Evolutionary conservation across 2,329 filamentous ascomycete genomes (phyloP), one percentile per base, ranked within the genome.

Genomic region (Myriosclerotinia scirpicola): DNA sequence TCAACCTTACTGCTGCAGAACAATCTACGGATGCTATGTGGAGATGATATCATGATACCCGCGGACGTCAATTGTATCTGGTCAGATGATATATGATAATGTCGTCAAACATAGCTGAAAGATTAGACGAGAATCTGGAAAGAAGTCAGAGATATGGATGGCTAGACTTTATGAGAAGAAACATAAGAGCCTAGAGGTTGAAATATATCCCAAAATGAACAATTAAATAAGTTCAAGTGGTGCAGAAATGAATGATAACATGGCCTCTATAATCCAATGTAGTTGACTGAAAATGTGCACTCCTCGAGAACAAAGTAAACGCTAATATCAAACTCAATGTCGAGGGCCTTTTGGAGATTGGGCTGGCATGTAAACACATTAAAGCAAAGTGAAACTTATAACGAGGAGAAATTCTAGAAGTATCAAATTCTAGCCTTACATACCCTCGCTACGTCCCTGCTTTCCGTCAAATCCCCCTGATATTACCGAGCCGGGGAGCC

Each of bases 21-120:
- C 12, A 40, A 38, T 50, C n/a, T n/a, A 38, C 22, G 34, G 14
- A 52, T 38, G 44, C 38, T 26, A 30, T 40, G 9, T 50, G 34
- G n/a, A 38, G 46, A 40, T 61, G 44, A 61, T 61, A 34, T 34
- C 30, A 34, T 6, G 30, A 34, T 34, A 61, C 58, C 58, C 58
- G 38, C 26, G 20, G 44, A 40, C 34, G n/a, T 50, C 44, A 12
- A 26, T 17, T 50, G 14, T 22, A 48, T 48, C 9, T 36, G 42
- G 7, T 48, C 22, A 59, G 56, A 59, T 36, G 30, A 48, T 48
- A 36, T 59, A 6, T 59, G 42, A 46, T 15, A 50, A 20, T 52
- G 44, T 50, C 38, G 30, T 52, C 22, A 17, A 20, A 40, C 44
- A 61, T 38, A 50, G n/a, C 14, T 11, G 58, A 50, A 20, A 20